phyloP scores from a whole-genome alignment of 2,329 filamentous ascomycete species.

The Colletotrichum lini region DNA sequence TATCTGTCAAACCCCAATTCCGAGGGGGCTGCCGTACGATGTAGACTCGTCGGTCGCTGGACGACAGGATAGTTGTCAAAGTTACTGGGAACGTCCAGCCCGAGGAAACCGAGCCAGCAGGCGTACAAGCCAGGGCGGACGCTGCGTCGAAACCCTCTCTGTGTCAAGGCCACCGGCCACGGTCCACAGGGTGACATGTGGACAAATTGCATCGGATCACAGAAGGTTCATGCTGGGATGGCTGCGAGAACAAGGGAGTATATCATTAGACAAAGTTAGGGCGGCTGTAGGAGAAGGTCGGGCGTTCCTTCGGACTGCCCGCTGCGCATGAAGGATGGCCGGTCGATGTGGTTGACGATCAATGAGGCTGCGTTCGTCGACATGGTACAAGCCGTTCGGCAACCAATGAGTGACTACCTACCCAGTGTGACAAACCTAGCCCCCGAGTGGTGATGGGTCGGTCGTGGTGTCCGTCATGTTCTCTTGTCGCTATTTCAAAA shows the following conservation, averaged over 20 bases:
- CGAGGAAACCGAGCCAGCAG: constrained; percentile 9
- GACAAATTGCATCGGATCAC: constrained; percentile 21
- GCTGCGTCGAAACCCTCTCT: constrained; percentile 38
- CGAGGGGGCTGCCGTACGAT: neutral
- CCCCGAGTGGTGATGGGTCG: too few relatives aligned
- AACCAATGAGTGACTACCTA: neutral
- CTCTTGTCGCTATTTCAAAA: neutral
- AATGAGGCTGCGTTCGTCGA: constrained; percentile 36
- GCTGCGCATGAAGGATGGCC: constrained; percentile 17
- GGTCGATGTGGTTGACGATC: constrained; percentile 2
- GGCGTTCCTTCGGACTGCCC: constrained; percentile 8
- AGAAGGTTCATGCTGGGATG: constrained; percentile 32
- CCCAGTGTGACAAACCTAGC: neutral
- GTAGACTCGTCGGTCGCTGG: neutral
- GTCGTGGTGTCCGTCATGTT: constrained; percentile 14
- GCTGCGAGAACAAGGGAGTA: constrained; percentile 17
- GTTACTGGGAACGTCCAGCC: constrained; percentile 9
- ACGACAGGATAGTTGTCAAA: neutral
- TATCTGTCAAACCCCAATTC: constrained; percentile 28
- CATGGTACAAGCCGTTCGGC: neutral
- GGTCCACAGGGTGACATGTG: constrained; percentile 32
- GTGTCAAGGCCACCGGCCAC: constrained; percentile 31
- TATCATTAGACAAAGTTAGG: constrained; percentile 31
- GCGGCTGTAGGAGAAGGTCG: neutral
- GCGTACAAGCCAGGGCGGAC: constrained; percentile 14